Percentiles rank a stretch among this genome's conserved stretches.
Conservation (phyloP, 1,139 yeast genomes). For the Lodderomyces elongisporus region DNA sequence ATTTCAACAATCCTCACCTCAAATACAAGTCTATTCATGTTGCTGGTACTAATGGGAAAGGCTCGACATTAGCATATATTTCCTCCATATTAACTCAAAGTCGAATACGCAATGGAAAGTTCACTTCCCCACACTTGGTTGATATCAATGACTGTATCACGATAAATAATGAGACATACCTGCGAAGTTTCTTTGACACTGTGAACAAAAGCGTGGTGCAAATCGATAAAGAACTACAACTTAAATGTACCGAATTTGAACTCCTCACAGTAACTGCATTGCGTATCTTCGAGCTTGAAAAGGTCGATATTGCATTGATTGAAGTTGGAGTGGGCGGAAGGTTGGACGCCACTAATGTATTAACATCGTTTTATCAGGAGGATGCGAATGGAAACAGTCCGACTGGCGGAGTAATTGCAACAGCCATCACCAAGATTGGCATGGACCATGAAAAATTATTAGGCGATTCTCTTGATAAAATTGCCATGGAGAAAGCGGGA, state of each 20-base stretch:
- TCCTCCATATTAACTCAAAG: conserved; percentile 52
- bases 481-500: conserved; percentile 81
- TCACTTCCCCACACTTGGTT: conserved; percentile 82
- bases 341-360: conserved; percentile 78
- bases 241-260: conserved; percentile 86
- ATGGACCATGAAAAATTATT: conserved; percentile 75
- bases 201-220: conserved; percentile 37
- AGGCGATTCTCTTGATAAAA: conserved; percentile 58
- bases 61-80: conserved; percentile 79
- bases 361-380: conserved; percentile 24
- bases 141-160: conserved; percentile 71
- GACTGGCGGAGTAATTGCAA: conserved; percentile 38
- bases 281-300: conserved; percentile 55
- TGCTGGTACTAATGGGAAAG: conserved; percentile 95
- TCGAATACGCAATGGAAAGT: conserved; percentile 56
- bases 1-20: conserved; percentile 65
- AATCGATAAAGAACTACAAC: conserved; percentile 28
- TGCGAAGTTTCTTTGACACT: conserved; percentile 37
- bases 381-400: neutral
- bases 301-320: conserved; percentile 67
- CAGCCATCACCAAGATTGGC: conserved; percentile 81
- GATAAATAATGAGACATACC: conserved; percentile 56
- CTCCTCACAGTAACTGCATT: conserved; percentile 78
- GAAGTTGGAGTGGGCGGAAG: conserved; percentile 93
- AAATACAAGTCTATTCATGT: conserved; percentile 65